Evolutionary conservation across 164 flowering plant genomes (phyloP), one percentile per base, ranked within the genome.

Genomic region (Aristolochia fimbriata): DNA sequence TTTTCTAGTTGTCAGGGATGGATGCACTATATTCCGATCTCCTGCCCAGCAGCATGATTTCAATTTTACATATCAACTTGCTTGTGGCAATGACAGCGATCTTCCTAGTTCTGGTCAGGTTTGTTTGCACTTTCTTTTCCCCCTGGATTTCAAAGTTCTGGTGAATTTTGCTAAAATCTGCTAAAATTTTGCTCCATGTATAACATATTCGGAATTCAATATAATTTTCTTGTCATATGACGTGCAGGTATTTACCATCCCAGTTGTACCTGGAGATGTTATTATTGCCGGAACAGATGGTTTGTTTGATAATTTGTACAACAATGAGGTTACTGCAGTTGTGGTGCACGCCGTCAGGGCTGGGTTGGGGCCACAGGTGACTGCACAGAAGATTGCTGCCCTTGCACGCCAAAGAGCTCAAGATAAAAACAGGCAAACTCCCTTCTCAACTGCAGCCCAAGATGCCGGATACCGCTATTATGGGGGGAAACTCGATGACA

Each of bases 311-410:
- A 91, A 91, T 71, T 68, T 91, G 65, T 91, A 88, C 71, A 83
- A 80, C 78, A 88, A 81, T 62, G 97, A 91, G 73, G 83, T 91
- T 15, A 84, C 87, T 16, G 90, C 88, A 8, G 82, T 91, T 46
- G 96, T 91, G 3, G 97, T 88, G 63, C 88, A 91, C 69, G 89
- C 90, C 4, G 56, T 73, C 33, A 78, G 97, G 67, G 90, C 96
- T 62, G 92, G 96, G 47, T 75, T 91, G 27, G 90, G 83, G 54
- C 94, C 96, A 49, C 88, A 86, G 64, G 88, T 80, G 25, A 86
- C 96, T n/a, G 96, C 97, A 54, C 96, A 88, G 70, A 91, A 91
- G 74, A 82, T 88, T 69, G 97, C 97, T 6, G 94, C 96, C 53
- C 71, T 91, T 70, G 97, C 97, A 27, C 87, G 94, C 23, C 96